A percentile compares a stretch with the other conserved stretches of the same genome.
These are phyloP conservation scores for Solanum phureja DNA, from an alignment of 257 asterid species.

Conservation along the genomic window DNA sequence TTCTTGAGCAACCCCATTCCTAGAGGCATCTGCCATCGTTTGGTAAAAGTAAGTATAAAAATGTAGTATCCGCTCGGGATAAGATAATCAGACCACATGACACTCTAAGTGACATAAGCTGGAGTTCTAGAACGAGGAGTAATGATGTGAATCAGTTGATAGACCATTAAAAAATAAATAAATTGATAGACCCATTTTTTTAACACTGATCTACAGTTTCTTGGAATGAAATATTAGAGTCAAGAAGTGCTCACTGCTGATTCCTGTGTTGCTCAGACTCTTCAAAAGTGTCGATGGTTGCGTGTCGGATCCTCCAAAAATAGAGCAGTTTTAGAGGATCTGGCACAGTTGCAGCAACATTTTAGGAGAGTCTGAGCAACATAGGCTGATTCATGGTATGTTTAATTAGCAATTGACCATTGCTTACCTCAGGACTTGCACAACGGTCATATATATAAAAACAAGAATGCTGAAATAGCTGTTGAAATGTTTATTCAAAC, in stretches of 20 bases:
- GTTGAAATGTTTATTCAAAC: not conserved
- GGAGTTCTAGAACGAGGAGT: not conserved
- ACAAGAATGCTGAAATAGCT: not conserved
- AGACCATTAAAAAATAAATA: not conserved
- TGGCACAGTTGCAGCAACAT: not conserved
- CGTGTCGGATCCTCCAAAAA: not conserved
- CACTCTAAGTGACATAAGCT: not conserved
- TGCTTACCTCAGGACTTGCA: not conserved
- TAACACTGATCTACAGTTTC: not conserved
- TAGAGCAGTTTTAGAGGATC: not conserved
- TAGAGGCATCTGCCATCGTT: constrained; percentile 48
- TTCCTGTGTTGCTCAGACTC: not conserved
- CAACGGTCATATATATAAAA: not conserved
- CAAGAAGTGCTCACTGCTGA: not conserved
- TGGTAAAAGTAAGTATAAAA: not conserved
- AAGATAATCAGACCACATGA: not conserved
- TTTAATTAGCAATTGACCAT: not conserved
- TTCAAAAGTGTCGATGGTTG: not conserved
- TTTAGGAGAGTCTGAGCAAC: not conserved
- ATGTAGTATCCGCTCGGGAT: not conserved
- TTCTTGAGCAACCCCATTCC: constrained; percentile 68
- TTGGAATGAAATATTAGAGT: not conserved
- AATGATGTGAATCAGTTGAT: not conserved
- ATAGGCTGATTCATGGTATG: not conserved
- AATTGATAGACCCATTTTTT: not conserved